A percentile compares a stretch with the other conserved stretches of the same genome.
These are phyloP conservation scores for Neocallimastix lanati DNA, from an alignment of 192 early-diverging fungal species.

Conservation along the genomic window DNA sequence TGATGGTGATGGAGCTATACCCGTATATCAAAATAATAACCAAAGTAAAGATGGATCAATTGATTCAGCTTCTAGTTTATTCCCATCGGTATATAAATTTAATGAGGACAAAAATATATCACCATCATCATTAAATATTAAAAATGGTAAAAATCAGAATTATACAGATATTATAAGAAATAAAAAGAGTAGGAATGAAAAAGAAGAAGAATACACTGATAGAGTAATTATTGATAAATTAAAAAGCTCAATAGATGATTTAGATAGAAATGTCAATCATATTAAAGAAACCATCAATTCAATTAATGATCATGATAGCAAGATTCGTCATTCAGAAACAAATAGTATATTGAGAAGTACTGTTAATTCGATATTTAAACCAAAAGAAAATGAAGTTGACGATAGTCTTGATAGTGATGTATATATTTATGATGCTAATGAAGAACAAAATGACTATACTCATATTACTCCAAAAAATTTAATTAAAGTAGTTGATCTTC, in stretches of 20 bases:
- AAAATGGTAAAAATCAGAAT: too few relatives aligned
- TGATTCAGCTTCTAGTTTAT: background rate
- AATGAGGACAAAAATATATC: background rate
- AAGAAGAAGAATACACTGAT: background rate
- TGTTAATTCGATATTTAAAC: background rate
- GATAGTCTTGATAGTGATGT: background rate
- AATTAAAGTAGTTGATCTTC: background rate
- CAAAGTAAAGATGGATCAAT: background rate
- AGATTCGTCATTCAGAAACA: background rate
- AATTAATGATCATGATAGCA: background rate
- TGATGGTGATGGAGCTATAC: background rate
- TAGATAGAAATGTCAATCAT: background rate
- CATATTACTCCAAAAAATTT: background rate
- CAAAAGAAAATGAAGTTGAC: background rate
- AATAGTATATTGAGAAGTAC: background rate
- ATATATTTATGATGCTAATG: background rate
- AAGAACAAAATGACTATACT: background rate
- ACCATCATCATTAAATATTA: background rate
- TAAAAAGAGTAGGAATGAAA: too few relatives aligned
- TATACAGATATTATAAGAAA: too few relatives aligned
- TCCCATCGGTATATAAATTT: background rate
- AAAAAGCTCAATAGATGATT: background rate
- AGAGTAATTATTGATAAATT: background rate
- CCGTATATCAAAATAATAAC: background rate
- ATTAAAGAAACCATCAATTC: background rate